These are phyloP conservation scores for Primulina huaijiensis DNA, from an alignment of 257 asterid species.

Conservation along the genomic window DNA sequence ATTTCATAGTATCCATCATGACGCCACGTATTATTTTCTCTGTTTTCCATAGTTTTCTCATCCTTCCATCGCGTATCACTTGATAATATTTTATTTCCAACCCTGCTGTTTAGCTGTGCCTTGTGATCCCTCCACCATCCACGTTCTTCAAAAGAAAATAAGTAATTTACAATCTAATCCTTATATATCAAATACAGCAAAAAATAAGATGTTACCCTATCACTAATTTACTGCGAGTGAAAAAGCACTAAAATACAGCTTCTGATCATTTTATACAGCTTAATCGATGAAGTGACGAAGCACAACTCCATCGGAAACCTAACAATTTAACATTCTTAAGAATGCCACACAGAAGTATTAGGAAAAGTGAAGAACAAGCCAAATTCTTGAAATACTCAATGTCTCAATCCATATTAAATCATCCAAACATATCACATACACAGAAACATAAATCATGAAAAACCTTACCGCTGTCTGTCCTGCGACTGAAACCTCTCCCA, in stretches of 20 bases:
- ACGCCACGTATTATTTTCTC: slow-evolving; percentile 53
- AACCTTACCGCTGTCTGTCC: slow-evolving; percentile 53
- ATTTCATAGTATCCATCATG: slow-evolving; percentile 69
- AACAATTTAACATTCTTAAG: slow-evolving; percentile 4
- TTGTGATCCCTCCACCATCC: slow-evolving; percentile 68
- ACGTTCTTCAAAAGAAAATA: slow-evolving; percentile 47
- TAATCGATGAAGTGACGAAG: not conserved
- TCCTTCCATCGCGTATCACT: slow-evolving; percentile 39
- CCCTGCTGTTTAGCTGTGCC: slow-evolving; percentile 39
- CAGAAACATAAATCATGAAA: slow-evolving; percentile 1
- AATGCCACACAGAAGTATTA: not conserved
- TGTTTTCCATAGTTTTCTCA: slow-evolving; percentile 44
- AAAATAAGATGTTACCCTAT: not conserved
- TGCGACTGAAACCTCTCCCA: slow-evolving; percentile 56
- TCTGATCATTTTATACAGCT: not conserved
- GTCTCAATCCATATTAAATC: not conserved
- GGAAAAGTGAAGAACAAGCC: not conserved
- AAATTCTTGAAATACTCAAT: slow-evolving; percentile 7
- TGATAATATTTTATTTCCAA: slow-evolving; percentile 29
- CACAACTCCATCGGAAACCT: not conserved
- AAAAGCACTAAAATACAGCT: not conserved
- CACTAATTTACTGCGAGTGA: slow-evolving; percentile 3
- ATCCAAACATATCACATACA: not conserved
- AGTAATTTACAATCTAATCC: slow-evolving; percentile 14
- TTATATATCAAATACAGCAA: slow-evolving; percentile 8